Percentiles rank a stretch among this genome's conserved stretches.
These are phyloP conservation scores for Phytophthora sp. DNA, from an alignment of 352 stramenopile species.

Conservation along the genomic window DNA sequence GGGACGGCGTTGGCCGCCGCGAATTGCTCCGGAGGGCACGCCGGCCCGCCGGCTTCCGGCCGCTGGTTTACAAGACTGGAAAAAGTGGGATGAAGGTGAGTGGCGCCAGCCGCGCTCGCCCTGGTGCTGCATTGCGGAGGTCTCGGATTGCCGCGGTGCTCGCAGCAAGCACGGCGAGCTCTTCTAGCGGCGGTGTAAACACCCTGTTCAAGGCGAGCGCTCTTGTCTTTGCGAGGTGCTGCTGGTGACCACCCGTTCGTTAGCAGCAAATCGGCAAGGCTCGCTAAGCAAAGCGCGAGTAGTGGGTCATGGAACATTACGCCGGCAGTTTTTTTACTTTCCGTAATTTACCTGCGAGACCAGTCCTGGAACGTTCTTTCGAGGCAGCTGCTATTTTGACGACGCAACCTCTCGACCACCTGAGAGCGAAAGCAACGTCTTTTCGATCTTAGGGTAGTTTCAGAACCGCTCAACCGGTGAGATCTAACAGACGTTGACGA, in stretches of 20 bases:
- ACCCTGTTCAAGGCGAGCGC: constrained; percentile 5
- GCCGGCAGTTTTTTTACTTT: too few species aligned
- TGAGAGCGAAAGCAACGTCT: too few species aligned
- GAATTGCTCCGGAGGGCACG: too few species aligned
- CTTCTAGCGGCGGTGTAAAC: constrained; percentile 15
- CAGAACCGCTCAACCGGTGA: too few species aligned
- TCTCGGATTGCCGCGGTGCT: constrained; percentile 12
- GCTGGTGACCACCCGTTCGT: constrained; percentile 11
- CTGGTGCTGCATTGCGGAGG: constrained; percentile 17
- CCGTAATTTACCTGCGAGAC: too few species aligned
- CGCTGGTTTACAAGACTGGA: neutral
- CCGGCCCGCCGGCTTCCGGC: too few species aligned
- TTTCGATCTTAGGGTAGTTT: too few species aligned
- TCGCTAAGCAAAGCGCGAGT: neutral
- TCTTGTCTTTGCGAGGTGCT: constrained; percentile 15
- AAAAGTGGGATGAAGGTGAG: constrained; percentile 38
- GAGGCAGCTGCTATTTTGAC: too few species aligned
- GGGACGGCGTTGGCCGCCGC: neutral
- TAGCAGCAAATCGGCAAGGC: constrained; percentile 15
- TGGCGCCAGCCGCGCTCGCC: constrained; percentile 20
- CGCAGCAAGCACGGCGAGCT: neutral
- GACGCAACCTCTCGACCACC: too few species aligned
- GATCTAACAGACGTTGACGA: too few species aligned
- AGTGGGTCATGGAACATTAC: too few species aligned
- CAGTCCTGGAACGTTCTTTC: too few species aligned